Evolutionary conservation across 2,329 filamentous ascomycete species (phyloP).

Genomic region (Claviceps purpurea): DNA sequence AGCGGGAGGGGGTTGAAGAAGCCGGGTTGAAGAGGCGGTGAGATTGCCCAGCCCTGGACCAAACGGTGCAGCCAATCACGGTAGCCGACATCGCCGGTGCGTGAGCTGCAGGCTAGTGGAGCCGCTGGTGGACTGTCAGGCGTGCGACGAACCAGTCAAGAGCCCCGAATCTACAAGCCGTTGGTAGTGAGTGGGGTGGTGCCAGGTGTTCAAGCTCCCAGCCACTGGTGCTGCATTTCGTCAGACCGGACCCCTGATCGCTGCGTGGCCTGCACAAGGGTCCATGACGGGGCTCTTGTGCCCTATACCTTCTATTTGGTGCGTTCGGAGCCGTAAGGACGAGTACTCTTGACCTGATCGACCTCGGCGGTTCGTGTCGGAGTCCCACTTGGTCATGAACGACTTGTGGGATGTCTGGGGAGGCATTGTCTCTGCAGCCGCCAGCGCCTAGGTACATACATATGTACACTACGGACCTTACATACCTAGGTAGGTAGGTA

Average conservation of each 20-base stretch:
- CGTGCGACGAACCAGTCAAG: neutral
- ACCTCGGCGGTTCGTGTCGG: neutral
- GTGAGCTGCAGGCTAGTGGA: constrained; percentile 15
- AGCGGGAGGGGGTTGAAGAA: constrained; percentile 8
- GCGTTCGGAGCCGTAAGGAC: no score
- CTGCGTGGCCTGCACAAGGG: neutral
- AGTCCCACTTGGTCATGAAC: neutral
- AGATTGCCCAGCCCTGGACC: constrained; percentile 21
- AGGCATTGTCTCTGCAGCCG: neutral
- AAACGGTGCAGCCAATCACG: constrained; percentile 22
- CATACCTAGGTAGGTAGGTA: no score
- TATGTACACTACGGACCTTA: no score
- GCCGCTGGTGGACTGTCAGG: constrained; percentile 13
- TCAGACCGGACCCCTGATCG: neutral
- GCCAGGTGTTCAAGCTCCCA: constrained; percentile 7
- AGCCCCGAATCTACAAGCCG: neutral
- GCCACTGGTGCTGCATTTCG: neutral
- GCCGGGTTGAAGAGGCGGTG: constrained; percentile 24
- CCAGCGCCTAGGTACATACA: neutral
- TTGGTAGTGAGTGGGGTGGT: neutral
- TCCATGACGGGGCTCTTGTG: neutral
- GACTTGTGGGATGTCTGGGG: neutral
- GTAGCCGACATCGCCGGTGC: constrained; percentile 17
- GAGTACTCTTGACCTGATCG: neutral
- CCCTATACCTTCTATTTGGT: neutral